Evolutionary conservation across 75 land plant genomes (phyloP).

Genomic region (Sequoia sempervirens): DNA sequence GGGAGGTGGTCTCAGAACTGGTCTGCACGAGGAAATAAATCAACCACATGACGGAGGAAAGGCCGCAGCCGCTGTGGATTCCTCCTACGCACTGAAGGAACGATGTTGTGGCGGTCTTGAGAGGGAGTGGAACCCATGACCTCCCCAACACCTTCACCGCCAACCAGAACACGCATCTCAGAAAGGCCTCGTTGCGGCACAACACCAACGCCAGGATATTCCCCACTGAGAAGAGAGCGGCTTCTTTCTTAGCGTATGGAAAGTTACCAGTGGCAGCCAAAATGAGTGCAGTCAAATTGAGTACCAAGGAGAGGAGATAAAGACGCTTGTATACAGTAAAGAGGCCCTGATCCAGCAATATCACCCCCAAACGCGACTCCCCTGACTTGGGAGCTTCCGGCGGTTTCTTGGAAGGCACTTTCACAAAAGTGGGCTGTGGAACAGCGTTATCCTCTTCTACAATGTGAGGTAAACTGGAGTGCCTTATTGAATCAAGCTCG

Average conservation of each 20-base stretch:
- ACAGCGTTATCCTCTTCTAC: background rate
- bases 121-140: conserved; percentile 38
- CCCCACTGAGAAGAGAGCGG: conserved; percentile 39
- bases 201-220: conserved; percentile 42
- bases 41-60: conserved; percentile 50
- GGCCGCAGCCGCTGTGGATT: conserved; percentile 51
- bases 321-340: conserved; percentile 61
- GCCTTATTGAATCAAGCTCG: background rate
- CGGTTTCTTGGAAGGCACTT: background rate
- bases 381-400: background rate
- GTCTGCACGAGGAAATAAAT: conserved; percentile 26
- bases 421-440: background rate
- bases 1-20: conserved; percentile 9
- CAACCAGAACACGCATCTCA: conserved; percentile 40
- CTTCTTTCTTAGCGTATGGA: conserved; percentile 24
- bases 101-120: conserved; percentile 34
- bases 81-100: conserved; percentile 52
- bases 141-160: conserved; percentile 29
- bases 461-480: background rate
- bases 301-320: conserved; percentile 21
- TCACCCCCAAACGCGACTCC: conserved; percentile 27
- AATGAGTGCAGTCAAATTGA: conserved; percentile 22
- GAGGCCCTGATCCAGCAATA: conserved; percentile 49
- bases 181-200: conserved; percentile 52
- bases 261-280: conserved; percentile 40